Percentiles rank a stretch among this genome's conserved stretches.
phyloP scores from a whole-genome alignment of 2,329 filamentous ascomycete genomes.

The Microascus cirrosus region DNA sequence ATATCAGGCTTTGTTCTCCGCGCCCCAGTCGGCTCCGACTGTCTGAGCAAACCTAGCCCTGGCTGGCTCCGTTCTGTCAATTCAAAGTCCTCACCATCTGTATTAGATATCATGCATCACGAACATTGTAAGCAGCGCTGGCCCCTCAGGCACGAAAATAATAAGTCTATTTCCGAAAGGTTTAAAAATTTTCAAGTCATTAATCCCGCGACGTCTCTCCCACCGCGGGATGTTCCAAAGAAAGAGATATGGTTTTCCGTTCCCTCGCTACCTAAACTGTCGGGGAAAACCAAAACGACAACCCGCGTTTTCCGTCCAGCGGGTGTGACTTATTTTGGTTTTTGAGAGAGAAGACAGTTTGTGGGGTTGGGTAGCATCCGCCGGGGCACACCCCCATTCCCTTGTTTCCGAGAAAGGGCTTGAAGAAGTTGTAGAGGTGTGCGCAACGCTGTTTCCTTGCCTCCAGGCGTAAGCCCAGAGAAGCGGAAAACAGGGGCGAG shows the following conservation, averaged over 20 bases:
- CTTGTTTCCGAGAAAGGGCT: background rate
- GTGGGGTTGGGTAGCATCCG: background rate
- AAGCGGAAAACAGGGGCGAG: background rate
- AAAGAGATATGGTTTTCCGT: background rate
- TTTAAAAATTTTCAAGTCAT: conserved; percentile 9
- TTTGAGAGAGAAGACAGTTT: conserved; percentile 57
- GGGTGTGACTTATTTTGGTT: background rate
- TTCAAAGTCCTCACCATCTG: too few relatives aligned
- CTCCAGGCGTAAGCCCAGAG: background rate
- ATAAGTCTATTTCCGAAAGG: background rate
- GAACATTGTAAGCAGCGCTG: too few relatives aligned
- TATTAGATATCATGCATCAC: too few relatives aligned
- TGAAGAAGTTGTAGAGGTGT: too few relatives aligned
- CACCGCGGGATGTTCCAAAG: conserved; percentile 30
- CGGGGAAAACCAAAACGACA: conserved; percentile 9
- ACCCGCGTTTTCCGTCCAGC: background rate
- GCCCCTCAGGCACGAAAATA: too few relatives aligned
- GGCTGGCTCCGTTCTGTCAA: too few relatives aligned
- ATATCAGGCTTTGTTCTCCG: too few relatives aligned
- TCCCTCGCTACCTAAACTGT: conserved; percentile 5
- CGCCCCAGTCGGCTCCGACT: too few relatives aligned
- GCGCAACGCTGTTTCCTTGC: background rate
- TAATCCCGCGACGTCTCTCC: conserved; percentile 47
- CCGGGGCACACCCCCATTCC: background rate
- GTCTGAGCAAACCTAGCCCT: too few relatives aligned